Percentiles rank a stretch among this genome's conserved stretches.
Evolutionary conservation across 495 filamentous ascomycete genomes (phyloP).

Genomic region (Neurospora sp.): DNA sequence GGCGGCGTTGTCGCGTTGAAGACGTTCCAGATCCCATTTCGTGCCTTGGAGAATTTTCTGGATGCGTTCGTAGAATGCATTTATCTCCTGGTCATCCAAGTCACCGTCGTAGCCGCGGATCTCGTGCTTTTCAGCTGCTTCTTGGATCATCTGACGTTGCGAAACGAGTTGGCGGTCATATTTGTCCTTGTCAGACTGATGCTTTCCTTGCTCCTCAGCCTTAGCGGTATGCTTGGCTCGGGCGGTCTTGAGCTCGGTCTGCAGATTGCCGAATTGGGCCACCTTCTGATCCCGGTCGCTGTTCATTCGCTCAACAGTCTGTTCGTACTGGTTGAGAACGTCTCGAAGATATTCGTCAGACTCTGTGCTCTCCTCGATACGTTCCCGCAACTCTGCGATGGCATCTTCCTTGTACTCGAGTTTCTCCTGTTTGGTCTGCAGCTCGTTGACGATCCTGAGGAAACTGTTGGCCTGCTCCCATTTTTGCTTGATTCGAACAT

Average conservation of each 20-base stretch:
- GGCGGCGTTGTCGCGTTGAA: constrained; percentile 59
- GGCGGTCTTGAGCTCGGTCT: constrained; percentile 46
- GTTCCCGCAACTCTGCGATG: constrained; percentile 55
- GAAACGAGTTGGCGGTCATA: constrained; percentile 68
- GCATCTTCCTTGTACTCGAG: constrained; percentile 46
- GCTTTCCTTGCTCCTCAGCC: constrained; percentile 71
- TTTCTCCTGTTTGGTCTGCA: constrained; percentile 51
- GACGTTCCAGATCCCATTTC: constrained; percentile 59
- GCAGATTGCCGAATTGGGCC: constrained; percentile 52
- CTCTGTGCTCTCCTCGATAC: constrained; percentile 66
- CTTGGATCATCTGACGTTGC: constrained; percentile 62
- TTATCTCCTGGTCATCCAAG: constrained; percentile 61
- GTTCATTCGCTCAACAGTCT: constrained; percentile 53
- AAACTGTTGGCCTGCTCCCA: constrained; percentile 35
- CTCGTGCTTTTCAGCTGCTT: constrained; percentile 66
- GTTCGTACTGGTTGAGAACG: constrained; percentile 72
- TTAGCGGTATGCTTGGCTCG: constrained; percentile 56
- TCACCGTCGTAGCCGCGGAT: constrained; percentile 77
- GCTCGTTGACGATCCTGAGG: constrained; percentile 47
- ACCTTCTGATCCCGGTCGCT: constrained; percentile 53
- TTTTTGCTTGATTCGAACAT: constrained; percentile 32
- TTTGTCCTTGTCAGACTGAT: constrained; percentile 74
- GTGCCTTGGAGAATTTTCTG: constrained; percentile 68
- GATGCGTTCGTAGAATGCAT: constrained; percentile 68
- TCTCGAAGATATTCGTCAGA: constrained; percentile 68